phyloP scores from a whole-genome alignment of 768 basidiomycete genomes.

The Pleurotus tuoliensis region DNA sequence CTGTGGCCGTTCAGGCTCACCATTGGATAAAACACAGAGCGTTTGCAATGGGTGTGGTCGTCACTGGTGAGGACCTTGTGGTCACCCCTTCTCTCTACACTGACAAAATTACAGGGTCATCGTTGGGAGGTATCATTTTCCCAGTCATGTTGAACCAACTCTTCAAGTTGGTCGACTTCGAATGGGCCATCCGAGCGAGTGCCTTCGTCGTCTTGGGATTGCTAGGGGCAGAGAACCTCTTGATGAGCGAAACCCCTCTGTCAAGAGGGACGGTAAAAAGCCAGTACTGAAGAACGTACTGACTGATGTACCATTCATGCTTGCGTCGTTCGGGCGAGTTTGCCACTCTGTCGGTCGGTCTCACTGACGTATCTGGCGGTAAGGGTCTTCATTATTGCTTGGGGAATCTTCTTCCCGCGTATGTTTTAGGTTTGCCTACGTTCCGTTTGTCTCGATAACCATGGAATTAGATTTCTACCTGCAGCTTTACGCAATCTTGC shows the following conservation, averaged over 20 bases:
- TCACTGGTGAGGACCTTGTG: constrained; percentile 22
- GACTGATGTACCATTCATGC: too few species aligned
- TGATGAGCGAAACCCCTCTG: constrained; percentile 25
- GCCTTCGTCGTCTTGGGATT: constrained; percentile 34
- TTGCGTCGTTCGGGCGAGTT: too few species aligned
- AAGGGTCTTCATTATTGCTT: constrained; percentile 36
- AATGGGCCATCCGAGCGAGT: constrained; percentile 38
- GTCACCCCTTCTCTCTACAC: too few species aligned
- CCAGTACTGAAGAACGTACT: constrained; percentile 23
- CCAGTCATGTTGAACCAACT: constrained; percentile 53
- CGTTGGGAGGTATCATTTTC: constrained; percentile 46
- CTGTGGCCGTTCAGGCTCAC: constrained; percentile 39
- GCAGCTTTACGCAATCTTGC: constrained; percentile 44
- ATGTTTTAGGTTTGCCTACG: constrained; percentile 11
- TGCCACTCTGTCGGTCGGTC: too few species aligned
- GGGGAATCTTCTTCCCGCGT: constrained; percentile 52
- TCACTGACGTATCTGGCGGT: neutral
- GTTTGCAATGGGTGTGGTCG: constrained; percentile 43
- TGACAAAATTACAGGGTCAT: constrained; percentile 28
- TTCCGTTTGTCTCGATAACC: too few species aligned
- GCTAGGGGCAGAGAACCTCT: constrained; percentile 32
- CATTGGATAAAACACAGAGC: constrained; percentile 37
- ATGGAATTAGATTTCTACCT: constrained; percentile 46
- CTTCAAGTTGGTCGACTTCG: constrained; percentile 37
- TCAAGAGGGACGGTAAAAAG: neutral